These are phyloP conservation scores for Tubosaeta brunneosetosa DNA, from an alignment of 768 basidiomycete species.

Conservation along the genomic window DNA sequence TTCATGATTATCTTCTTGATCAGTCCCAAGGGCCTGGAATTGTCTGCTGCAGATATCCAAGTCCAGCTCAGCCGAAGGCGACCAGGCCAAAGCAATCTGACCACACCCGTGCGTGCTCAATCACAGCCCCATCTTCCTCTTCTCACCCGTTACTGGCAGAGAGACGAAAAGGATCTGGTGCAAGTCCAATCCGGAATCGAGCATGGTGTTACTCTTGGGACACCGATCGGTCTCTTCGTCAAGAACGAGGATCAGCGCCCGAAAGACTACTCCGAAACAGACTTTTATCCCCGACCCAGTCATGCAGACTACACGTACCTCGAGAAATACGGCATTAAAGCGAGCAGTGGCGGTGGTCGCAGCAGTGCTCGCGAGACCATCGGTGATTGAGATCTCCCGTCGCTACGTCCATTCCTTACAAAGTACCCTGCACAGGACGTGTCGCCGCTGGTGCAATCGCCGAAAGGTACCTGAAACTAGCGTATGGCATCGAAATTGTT, in stretches of 20 bases:
- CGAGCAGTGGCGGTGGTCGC: conserved; percentile 92
- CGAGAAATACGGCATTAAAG: conserved; percentile 96
- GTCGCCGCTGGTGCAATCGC: conserved; percentile 99
- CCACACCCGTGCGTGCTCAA: conserved; percentile 73
- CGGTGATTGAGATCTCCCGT: conserved; percentile 42
- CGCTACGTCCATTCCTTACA: conserved; percentile 2
- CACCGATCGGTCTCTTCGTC: conserved; percentile 94
- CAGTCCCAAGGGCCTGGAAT: conserved; percentile 64
- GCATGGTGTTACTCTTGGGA: conserved; percentile 92
- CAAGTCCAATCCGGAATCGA: conserved; percentile 92
- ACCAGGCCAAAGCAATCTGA: conserved; percentile 94
- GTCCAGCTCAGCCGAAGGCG: conserved; percentile 84
- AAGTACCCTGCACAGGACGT: conserved; percentile 50
- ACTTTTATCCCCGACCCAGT: conserved; percentile 93
- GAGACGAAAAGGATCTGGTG: conserved; percentile 94
- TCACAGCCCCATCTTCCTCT: not conserved
- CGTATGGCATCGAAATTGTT: conserved; percentile 89
- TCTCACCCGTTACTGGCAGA: conserved; percentile 41
- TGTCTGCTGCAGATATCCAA: conserved; percentile 83
- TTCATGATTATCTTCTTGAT: conserved; percentile 11
- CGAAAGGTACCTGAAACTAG: conserved; percentile 86
- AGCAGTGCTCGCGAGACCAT: conserved; percentile 96
- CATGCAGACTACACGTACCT: conserved; percentile 99
- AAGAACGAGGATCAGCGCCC: conserved; percentile 98
- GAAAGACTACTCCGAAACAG: conserved; percentile 97